Evolutionary conservation across 2,329 filamentous ascomycete species (phyloP).

Genomic region (Aspergillus phoenicis): DNA sequence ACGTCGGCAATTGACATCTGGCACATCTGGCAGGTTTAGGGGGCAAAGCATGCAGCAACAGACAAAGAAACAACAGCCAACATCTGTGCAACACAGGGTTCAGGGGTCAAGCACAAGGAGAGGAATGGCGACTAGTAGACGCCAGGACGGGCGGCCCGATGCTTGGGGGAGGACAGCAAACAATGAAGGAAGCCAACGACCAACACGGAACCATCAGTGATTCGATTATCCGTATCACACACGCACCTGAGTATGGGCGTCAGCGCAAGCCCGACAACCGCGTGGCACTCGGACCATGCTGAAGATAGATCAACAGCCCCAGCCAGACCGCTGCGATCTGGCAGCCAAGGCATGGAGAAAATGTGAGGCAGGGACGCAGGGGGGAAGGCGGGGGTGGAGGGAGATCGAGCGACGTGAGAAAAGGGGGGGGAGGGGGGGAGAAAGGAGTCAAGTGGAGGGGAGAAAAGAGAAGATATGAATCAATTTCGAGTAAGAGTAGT

Average conservation of each 20-base stretch:
- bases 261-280: constrained; percentile 29
- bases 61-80: not conserved
- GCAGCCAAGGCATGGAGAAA: constrained; percentile 14
- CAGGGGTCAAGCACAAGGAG: not conserved
- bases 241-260: constrained; percentile 22
- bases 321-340: constrained; percentile 8
- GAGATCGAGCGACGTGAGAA: not conserved
- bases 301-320: constrained; percentile 12
- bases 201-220: not conserved
- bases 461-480: not conserved
- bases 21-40: too few species aligned
- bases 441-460: not conserved
- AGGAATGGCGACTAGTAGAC: not conserved
- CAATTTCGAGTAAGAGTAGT: not conserved
- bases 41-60: not conserved
- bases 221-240: too few species aligned
- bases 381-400: not conserved
- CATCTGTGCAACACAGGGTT: not conserved
- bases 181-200: not conserved
- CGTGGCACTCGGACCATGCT: constrained; percentile 38
- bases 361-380: not conserved
- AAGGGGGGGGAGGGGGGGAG: not conserved
- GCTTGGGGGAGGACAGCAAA: not conserved
- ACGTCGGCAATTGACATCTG: not conserved
- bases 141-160: not conserved